Conservation (phyloP, 129 eudicot genomes). For the Flaveria brownii region DNA sequence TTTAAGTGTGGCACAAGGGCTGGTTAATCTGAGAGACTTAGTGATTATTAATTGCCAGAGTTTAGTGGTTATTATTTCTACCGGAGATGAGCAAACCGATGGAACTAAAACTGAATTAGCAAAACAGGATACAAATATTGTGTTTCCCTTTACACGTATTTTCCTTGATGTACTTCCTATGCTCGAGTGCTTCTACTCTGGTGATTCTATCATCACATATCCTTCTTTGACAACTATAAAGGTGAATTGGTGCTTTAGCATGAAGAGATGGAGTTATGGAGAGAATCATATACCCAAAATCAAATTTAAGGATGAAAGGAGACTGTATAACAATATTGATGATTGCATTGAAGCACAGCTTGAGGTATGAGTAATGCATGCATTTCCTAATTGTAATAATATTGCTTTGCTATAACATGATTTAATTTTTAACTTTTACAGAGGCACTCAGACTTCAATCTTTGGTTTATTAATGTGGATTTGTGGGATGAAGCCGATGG, state of each 20-base stretch:
- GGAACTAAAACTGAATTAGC: too few relatives aligned
- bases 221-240: neutral
- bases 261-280: neutral
- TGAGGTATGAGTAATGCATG: too few relatives aligned
- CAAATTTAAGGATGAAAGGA: too few relatives aligned
- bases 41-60: neutral
- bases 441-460: fast-evolving
- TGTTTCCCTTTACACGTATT: too few relatives aligned
- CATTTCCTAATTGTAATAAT: too few relatives aligned
- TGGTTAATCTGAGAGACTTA: neutral
- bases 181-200: neutral
- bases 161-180: too few relatives aligned
- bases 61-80: neutral
- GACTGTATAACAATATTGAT: neutral
- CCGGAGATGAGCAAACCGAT: neutral
- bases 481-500: too few relatives aligned
- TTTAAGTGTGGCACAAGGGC: slow-evolving; percentile 10
- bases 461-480: too few relatives aligned
- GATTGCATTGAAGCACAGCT: neutral
- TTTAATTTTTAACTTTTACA: neutral
- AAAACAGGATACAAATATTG: too few relatives aligned
- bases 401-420: too few relatives aligned
- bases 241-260: neutral
- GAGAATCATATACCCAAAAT: neutral
- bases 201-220: neutral